Evolutionary conservation across 2,329 filamentous ascomycete species (phyloP), one percentile per base, ranked within the genome.

Genomic region (Arachnomyces sp.): DNA sequence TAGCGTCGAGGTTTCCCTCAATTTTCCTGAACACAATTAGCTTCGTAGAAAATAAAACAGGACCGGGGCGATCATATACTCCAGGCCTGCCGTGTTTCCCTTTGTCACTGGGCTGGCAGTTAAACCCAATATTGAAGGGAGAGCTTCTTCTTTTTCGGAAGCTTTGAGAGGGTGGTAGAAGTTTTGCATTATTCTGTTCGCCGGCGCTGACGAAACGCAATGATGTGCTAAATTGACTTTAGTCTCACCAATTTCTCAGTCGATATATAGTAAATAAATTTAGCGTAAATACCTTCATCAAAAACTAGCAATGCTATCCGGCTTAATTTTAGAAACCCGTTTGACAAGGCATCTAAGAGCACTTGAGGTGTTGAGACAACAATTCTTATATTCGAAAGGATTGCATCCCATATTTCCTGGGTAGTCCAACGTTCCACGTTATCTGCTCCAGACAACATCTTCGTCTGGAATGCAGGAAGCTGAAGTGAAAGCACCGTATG

Each of bases 351-450:
- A 60, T 93, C 84, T 2, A 77, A 65, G 9, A 94, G 69, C 1
- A 93, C 73, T 44, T 84, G 80, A 44, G 82, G 80, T 0, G 88
- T 92, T 0, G 84, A 87, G 1, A 94, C 72, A 4, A 93, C 75
- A n/a, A 93, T 70, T 1, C 77, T 73, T 15, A 84, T 72, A 35
- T 81, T 78, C 2, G 66, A 50, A 1, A 94, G 66, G 2, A 82
- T 70, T 0, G 67, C 69, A 43, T 84, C 69, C 88, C 88, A 94
- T 1, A 78, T 69, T 2, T 61, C 52, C 48, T 78, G 71, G 4
- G 77, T 72, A 0, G 75, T 79, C 87, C 88, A 95, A 28, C 77
- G 73, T 13, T 92, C 78, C 2, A 88, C 70, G 33, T 78, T 76
- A 46, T 87, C 81, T 11, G 72, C 64, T 8, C 88, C 83, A 8